Evolutionary conservation across 805 yeast species (phyloP).

Genomic region (Barnettozyma salicaria): DNA sequence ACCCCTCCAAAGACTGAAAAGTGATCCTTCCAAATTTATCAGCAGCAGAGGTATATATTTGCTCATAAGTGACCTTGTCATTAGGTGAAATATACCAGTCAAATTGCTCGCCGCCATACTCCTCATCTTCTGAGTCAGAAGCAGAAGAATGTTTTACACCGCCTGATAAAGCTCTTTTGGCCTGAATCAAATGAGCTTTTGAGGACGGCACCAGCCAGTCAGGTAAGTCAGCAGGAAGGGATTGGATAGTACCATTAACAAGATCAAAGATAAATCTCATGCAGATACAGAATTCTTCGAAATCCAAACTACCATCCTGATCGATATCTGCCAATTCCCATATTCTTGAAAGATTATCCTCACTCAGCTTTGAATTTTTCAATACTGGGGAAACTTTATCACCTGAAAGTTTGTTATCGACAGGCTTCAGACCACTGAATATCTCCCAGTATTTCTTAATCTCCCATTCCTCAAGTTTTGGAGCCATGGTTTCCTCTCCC

Average conservation of each 20-base stretch:
- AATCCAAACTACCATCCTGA: constrained; percentile 84
- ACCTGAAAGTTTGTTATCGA: constrained; percentile 71
- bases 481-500: constrained; percentile 34
- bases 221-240: constrained; percentile 72
- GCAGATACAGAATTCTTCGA: constrained; percentile 96
- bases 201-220: constrained; percentile 90
- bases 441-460: constrained; percentile 97
- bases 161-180: constrained; percentile 52
- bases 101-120: constrained; percentile 37
- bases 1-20: constrained; percentile 61
- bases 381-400: constrained; percentile 81
- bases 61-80: constrained; percentile 72
- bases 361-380: constrained; percentile 80
- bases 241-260: constrained; percentile 62
- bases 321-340: constrained; percentile 96
- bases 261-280: constrained; percentile 92
- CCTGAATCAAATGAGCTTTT: constrained; percentile 79
- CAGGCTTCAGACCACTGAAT: constrained; percentile 84
- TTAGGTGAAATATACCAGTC: constrained; percentile 97
- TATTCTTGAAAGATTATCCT: constrained; percentile 68
- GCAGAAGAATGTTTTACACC: constrained; percentile 27
- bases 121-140: constrained; percentile 55
- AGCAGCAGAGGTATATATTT: constrained; percentile 64
- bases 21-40: constrained; percentile 78
- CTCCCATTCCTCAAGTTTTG: constrained; percentile 89